Conservation (phyloP, 2,329 filamentous ascomycete genomes). For the Colletotrichum euphorbiae region DNA sequence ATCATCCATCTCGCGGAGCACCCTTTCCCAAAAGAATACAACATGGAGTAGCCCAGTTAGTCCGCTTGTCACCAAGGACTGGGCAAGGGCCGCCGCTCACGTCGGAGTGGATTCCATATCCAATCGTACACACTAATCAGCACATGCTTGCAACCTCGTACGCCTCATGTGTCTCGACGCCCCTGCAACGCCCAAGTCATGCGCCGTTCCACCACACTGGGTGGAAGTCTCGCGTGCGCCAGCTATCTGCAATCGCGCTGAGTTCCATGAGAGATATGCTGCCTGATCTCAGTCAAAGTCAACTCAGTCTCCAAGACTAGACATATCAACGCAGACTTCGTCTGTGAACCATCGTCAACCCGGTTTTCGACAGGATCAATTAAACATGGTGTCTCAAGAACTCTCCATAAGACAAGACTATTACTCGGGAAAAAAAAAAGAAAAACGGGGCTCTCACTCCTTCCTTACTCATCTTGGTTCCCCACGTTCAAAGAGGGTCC, state of each 20-base stretch:
- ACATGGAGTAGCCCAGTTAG: background rate
- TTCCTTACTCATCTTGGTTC: background rate
- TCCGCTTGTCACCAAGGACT: too few relatives aligned
- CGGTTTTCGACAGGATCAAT: too few relatives aligned
- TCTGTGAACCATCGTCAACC: too few relatives aligned
- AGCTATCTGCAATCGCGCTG: too few relatives aligned
- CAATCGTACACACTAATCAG: conserved; percentile 7
- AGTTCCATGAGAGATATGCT: too few relatives aligned
- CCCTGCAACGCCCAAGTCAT: conserved; percentile 3
- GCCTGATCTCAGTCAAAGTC: too few relatives aligned
- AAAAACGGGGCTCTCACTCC: background rate
- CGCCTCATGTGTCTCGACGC: background rate
- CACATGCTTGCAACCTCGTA: background rate
- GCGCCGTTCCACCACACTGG: conserved; percentile 14
- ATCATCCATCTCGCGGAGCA: background rate
- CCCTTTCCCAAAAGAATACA: background rate
- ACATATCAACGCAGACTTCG: too few relatives aligned
- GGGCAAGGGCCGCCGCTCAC: background rate
- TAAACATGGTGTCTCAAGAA: too few relatives aligned
- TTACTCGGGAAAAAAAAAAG: background rate
- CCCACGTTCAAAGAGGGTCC: background rate
- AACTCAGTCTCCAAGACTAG: too few relatives aligned
- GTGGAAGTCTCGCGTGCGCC: background rate
- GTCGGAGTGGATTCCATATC: conserved; percentile 21
- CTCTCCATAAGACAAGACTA: background rate